Evolutionary conservation across 768 basidiomycete genomes (phyloP).

Genomic region (Boletus speciosus): DNA sequence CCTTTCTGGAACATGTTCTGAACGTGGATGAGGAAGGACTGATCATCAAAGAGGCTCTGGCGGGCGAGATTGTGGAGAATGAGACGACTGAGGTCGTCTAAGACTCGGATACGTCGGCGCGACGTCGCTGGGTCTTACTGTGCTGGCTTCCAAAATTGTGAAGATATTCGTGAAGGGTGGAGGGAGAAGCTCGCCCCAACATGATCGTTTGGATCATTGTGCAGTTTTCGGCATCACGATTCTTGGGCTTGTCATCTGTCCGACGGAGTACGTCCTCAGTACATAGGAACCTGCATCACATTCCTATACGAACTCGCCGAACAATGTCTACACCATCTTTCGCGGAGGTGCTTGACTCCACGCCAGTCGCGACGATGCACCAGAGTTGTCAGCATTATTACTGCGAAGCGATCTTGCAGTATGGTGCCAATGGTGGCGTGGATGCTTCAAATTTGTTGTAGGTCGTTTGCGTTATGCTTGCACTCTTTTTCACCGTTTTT

Average conservation of each 20-base stretch:
- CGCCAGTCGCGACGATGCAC: conserved; percentile 63
- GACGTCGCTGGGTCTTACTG: conserved; percentile 82
- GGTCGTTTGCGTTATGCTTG: conserved; percentile 9
- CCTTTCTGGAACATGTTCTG: conserved; percentile 97
- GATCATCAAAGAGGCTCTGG: conserved; percentile 76
- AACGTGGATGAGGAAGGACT: conserved; percentile 67
- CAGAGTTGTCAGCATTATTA: conserved; percentile 67
- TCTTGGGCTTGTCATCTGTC: conserved; percentile 86
- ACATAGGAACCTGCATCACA: conserved; percentile 70
- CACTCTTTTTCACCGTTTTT: too few species aligned
- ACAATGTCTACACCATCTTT: conserved; percentile 77
- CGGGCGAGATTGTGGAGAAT: conserved; percentile 31
- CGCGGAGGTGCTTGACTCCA: conserved; percentile 94
- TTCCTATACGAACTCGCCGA: conserved; percentile 55
- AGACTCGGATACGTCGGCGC: conserved; percentile 58
- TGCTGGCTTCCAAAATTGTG: conserved; percentile 90
- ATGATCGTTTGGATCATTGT: conserved; percentile 89
- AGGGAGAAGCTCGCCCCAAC: conserved; percentile 92
- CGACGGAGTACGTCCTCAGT: conserved; percentile 89
- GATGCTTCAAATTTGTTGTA: conserved; percentile 77
- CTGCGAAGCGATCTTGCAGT: conserved; percentile 71
- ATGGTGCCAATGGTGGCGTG: conserved; percentile 57
- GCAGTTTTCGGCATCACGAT: conserved; percentile 92
- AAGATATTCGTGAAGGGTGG: conserved; percentile 95
- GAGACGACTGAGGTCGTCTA: conserved; percentile 67